Evolutionary conservation across 306 rosid species (phyloP).

Genomic region (Acacia melanoxylon): DNA sequence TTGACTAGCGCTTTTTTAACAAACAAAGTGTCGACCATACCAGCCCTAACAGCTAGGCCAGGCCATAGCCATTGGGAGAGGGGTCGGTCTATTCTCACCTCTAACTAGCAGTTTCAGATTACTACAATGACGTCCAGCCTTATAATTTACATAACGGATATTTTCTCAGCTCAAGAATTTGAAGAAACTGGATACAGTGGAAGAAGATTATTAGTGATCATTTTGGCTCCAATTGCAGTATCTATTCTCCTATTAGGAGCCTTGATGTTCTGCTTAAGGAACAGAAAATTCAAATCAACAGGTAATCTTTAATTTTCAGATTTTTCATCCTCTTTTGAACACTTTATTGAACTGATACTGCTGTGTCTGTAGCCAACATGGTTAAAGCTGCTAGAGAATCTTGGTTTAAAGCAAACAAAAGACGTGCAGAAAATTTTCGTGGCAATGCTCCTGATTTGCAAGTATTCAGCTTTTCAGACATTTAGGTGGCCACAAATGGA

Average conservation of each 20-base stretch:
- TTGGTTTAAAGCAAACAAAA: background rate
- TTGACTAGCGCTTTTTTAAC: too few relatives aligned
- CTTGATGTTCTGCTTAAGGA: background rate
- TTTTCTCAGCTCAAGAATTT: conserved; percentile 9
- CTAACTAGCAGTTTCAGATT: background rate
- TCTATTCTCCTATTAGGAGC: background rate
- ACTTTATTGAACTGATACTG: background rate
- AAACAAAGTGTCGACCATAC: too few relatives aligned
- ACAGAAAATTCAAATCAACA: background rate
- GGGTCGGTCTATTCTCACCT: too few relatives aligned
- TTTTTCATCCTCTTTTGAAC: background rate
- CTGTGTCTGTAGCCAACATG: background rate
- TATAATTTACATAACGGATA: background rate
- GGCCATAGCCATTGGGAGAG: too few relatives aligned
- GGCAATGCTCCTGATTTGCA: too few relatives aligned
- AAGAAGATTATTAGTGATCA: background rate
- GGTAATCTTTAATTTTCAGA: conserved; percentile 8
- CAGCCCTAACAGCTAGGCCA: too few relatives aligned
- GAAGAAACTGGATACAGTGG: background rate
- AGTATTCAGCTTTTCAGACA: too few relatives aligned
- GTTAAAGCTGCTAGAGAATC: background rate
- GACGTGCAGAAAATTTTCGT: conserved; percentile 22
- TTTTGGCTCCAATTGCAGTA: background rate
- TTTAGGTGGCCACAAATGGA: too few relatives aligned
- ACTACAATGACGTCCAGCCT: background rate